Evolutionary conservation across 306 rosid species (phyloP), one percentile per base, ranked within the genome.

Genomic region (Corylus americana): DNA sequence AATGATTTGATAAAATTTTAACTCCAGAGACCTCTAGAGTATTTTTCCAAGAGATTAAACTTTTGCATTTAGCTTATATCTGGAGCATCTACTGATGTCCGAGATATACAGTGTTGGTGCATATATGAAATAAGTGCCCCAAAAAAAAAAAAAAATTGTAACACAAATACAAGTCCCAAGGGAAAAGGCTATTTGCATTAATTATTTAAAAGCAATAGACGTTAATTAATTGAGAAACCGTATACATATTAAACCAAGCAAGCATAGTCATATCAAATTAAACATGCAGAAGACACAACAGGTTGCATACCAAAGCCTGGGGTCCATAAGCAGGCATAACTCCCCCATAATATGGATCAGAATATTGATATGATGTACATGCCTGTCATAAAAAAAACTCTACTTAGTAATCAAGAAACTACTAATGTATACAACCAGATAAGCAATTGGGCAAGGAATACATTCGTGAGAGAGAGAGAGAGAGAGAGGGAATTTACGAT

Each of bases 291-390:
- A 67, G 39, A 44, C 42, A 76, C 4, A 22, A 74, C 7, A n/a
- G 10, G 64, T 18, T 45, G 42, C 82, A 31, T 81, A 87, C 90
- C 82, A 75, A 59, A 74, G 86, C 45, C 51, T 74, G 84, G 44
- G 83, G 42, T 59, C 83, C 85, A 71, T 66, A 55, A 50, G 71
- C 47, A 69, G 86, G 72, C 55, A 74, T 13, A n/a, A 70, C 59
- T 83, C 80, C 84, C 20, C 79, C 83, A 72, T 74, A 75, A 64
- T 57, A 77, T 31, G 77, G 67, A 71, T 79, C 83, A 11, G 76
- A 50, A 77, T 75, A 81, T n/a, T 51, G 75, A 63, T 66, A 67
- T 35, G 85, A 63, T 39, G 55, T 66, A 66, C 79, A 31, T 47
- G 75, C 74, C 85, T 83, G 85, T 31, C 9, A 57, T 42, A 37